A percentile compares a stretch with the other conserved stretches of the same genome.
Evolutionary conservation across 2,329 filamentous ascomycete genomes (phyloP).

Genomic region (Chaetoscypha palmicola): DNA sequence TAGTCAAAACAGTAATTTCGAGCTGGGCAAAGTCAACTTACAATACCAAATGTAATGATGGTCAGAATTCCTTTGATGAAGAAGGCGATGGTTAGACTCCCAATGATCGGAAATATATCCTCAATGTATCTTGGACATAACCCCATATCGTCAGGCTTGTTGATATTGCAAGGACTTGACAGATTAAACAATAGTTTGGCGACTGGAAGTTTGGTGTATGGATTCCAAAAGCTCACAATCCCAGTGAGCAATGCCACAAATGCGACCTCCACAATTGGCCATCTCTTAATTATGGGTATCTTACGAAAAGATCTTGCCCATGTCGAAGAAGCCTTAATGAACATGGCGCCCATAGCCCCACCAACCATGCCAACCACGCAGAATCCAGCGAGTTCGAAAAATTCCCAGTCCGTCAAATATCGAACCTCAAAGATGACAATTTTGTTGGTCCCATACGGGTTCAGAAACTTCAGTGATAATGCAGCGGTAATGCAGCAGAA

Average conservation of each 20-base stretch:
- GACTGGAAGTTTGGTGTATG: conserved; percentile 80
- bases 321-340: conserved; percentile 88
- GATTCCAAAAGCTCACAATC: conserved; percentile 86
- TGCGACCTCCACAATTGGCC: conserved; percentile 80
- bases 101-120: conserved; percentile 71
- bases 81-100: conserved; percentile 68
- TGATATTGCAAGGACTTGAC: conserved; percentile 75
- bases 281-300: conserved; percentile 70
- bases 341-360: conserved; percentile 77
- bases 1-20: background rate
- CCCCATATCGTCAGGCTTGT: conserved; percentile 57
- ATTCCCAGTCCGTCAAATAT: conserved; percentile 85
- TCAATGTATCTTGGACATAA: conserved; percentile 68
- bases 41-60: conserved; percentile 84
- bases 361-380: conserved; percentile 81
- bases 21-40: conserved; percentile 34
- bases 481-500: conserved; percentile 96
- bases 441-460: conserved; percentile 93
- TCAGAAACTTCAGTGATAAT: conserved; percentile 85
- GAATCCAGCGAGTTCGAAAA: conserved; percentile 83
- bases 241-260: conserved; percentile 82
- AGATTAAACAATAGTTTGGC: conserved; percentile 86
- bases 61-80: conserved; percentile 86
- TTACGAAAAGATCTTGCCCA: conserved; percentile 89
- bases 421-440: conserved; percentile 95